Conservation (phyloP, 495 filamentous ascomycete genomes). For the Penicillium soppii region DNA sequence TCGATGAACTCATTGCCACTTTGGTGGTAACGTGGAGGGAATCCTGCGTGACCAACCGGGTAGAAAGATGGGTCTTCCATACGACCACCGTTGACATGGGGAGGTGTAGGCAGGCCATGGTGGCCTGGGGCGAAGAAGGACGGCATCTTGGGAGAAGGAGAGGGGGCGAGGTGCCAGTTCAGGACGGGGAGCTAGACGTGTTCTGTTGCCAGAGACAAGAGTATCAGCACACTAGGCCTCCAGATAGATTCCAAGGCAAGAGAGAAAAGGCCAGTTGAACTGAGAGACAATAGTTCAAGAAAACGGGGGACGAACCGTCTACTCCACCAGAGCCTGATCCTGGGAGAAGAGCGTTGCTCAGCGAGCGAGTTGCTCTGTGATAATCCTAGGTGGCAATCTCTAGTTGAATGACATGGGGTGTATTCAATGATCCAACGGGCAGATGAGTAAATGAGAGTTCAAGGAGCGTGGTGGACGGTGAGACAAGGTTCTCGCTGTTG, state of each 20-base stretch:
- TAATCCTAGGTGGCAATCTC: conserved; percentile 32
- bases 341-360: conserved; percentile 44
- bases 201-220: conserved; percentile 14
- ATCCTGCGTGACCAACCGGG: conserved; percentile 39
- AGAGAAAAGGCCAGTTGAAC: conserved; percentile 6
- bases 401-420: conserved; percentile 47
- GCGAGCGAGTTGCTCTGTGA: conserved; percentile 42
- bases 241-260: background rate
- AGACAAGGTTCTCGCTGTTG: conserved; percentile 5
- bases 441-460: conserved; percentile 23
- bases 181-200: conserved; percentile 42
- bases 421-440: conserved; percentile 24
- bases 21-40: conserved; percentile 47
- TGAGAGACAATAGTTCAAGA: conserved; percentile 10
- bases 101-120: conserved; percentile 44
- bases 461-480: conserved; percentile 21
- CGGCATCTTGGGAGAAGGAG: conserved; percentile 35
- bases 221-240: conserved; percentile 13
- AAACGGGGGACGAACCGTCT: conserved; percentile 45
- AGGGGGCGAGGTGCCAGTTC: conserved; percentile 30
- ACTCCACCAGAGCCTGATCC: conserved; percentile 46
- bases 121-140: conserved; percentile 48
- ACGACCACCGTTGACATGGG: conserved; percentile 41
- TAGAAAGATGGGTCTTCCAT: conserved; percentile 47
- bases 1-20: conserved; percentile 51